A percentile compares a stretch with the other conserved stretches of the same genome.
Conservation (phyloP, 139 green algal genomes). For the Tetraselmis striata region DNA sequence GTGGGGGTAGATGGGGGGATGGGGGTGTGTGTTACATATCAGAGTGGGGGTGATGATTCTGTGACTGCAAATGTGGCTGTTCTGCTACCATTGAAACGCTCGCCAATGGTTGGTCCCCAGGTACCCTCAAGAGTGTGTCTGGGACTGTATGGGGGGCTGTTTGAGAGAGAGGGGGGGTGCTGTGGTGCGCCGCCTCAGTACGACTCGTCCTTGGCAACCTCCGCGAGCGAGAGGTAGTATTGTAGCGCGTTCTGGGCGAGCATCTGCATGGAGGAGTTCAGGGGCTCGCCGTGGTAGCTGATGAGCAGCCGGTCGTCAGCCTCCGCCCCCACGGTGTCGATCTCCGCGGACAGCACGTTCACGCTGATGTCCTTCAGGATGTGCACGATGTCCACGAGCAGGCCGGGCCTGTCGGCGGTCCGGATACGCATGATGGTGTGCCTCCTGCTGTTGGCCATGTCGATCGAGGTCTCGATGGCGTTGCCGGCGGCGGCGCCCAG, state of each 20-base stretch:
- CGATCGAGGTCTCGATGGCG: slow-evolving; percentile 21
- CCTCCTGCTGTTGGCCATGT: slow-evolving; percentile 6
- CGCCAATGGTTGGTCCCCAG: no score
- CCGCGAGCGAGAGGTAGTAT: slow-evolving; percentile 84
- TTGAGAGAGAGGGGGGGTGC: no score
- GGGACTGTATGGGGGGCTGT: no score
- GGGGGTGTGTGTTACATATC: no score
- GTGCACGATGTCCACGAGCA: slow-evolving; percentile 62
- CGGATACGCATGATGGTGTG: slow-evolving; percentile 45
- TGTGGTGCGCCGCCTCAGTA: no score
- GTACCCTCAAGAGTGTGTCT: no score
- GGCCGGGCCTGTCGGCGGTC: slow-evolving; percentile 61
- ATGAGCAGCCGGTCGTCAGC: slow-evolving; percentile 83
- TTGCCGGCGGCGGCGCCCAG: slow-evolving; percentile 42
- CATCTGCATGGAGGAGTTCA: slow-evolving; percentile 72
- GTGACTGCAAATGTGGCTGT: no score
- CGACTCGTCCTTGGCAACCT: slow-evolving; percentile 85
- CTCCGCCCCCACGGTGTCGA: slow-evolving; percentile 62
- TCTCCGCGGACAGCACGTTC: slow-evolving; percentile 90
- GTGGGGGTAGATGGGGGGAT: no score
- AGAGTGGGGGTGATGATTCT: no score
- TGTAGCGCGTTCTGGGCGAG: slow-evolving; percentile 82
- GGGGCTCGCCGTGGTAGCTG: slow-evolving; percentile 86
- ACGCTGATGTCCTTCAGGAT: slow-evolving; percentile 90
- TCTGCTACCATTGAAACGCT: no score